phyloP scores from a whole-genome alignment of 2,329 filamentous ascomycete genomes.

The Hypoxylon sp. region DNA sequence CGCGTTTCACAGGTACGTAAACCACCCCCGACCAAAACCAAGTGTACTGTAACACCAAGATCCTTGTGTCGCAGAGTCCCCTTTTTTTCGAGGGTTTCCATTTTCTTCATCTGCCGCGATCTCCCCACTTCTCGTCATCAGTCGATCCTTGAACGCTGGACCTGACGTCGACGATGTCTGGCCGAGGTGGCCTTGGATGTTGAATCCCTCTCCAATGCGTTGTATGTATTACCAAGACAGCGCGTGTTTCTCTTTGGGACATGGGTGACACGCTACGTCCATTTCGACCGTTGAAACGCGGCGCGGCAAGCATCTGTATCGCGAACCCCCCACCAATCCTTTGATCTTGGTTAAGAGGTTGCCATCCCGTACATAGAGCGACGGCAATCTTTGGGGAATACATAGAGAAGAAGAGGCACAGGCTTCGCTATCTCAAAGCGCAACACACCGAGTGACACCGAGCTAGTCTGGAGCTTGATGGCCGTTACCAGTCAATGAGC shows the following conservation, averaged over 20 bases:
- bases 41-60: slow-evolving; percentile 32
- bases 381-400: slow-evolving; percentile 39
- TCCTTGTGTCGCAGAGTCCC: slow-evolving; percentile 35
- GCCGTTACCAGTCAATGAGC: slow-evolving; percentile 30
- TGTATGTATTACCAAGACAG: slow-evolving; percentile 27
- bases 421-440: slow-evolving; percentile 22
- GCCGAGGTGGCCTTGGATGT: slow-evolving; percentile 10
- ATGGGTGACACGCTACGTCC: slow-evolving; percentile 34
- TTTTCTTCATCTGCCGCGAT: slow-evolving; percentile 47
- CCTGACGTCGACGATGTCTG: slow-evolving; percentile 29
- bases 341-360: slow-evolving; percentile 48
- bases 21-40: slow-evolving; percentile 22
- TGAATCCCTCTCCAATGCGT: slow-evolving; percentile 17
- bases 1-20: slow-evolving; percentile 42
- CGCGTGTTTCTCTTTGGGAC: slow-evolving; percentile 26
- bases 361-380: slow-evolving; percentile 47
- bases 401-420: slow-evolving; percentile 25
- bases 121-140: slow-evolving; percentile 38
- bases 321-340: slow-evolving; percentile 44
- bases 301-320: slow-evolving; percentile 37
- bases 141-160: slow-evolving; percentile 27
- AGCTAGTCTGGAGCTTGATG: slow-evolving; percentile 30
- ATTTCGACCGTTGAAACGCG: slow-evolving; percentile 39
- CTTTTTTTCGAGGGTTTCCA: slow-evolving; percentile 37
- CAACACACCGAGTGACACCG: slow-evolving; percentile 43